Conservation (phyloP, 1,284 basidiomycete genomes). For the Rhodotorula sp. region DNA sequence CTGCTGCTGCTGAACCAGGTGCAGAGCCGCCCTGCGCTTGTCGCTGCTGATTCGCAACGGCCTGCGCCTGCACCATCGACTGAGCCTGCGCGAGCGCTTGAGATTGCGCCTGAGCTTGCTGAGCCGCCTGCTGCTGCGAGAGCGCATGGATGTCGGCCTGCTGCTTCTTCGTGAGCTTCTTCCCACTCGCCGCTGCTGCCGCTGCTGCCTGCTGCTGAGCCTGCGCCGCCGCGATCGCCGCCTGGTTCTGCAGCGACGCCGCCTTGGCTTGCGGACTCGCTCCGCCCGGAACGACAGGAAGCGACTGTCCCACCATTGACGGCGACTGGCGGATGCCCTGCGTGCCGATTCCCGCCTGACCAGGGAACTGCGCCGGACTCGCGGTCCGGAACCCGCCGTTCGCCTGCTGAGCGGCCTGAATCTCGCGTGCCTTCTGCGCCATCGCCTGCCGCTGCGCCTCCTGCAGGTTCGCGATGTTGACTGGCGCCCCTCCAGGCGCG, state of each 20-base stretch:
- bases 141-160: constrained; percentile 12
- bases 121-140: constrained; percentile 11
- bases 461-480: constrained; percentile 21
- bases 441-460: constrained; percentile 33
- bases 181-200: constrained; percentile 9
- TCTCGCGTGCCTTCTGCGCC: constrained; percentile 22
- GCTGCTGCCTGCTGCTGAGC: constrained; percentile 4
- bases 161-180: constrained; percentile 38
- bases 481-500: neutral
- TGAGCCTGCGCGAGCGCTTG: constrained; percentile 20
- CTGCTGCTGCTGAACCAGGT: neutral
- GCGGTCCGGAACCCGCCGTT: constrained; percentile 6
- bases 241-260: neutral
- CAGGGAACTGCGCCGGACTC: constrained; percentile 1
- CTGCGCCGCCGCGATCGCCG: neutral
- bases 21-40: neutral
- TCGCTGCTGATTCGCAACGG: constrained; percentile 1
- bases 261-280: no score
- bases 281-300: neutral
- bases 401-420: constrained; percentile 17
- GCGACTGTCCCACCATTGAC: neutral
- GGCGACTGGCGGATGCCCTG: constrained; percentile 2
- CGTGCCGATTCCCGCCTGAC: neutral
- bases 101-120: constrained; percentile 18
- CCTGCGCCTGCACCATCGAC: constrained; percentile 15